These are phyloP conservation scores for Pleurotus eryngii DNA, from an alignment of 768 basidiomycete species.

Conservation along the genomic window DNA sequence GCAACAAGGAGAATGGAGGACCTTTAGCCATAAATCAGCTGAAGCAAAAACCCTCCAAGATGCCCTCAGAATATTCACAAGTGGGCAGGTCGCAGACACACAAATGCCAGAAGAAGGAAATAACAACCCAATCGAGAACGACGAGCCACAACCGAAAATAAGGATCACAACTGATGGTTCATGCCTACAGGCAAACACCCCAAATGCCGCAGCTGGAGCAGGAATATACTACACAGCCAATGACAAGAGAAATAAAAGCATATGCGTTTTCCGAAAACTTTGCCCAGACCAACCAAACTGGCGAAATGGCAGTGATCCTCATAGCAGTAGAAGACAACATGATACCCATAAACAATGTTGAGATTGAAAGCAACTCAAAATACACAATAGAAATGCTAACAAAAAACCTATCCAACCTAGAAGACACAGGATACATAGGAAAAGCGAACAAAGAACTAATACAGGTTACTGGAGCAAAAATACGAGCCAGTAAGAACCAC, in stretches of 20 bases:
- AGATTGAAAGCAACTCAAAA: slow-evolving; percentile 7
- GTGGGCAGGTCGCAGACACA: background rate
- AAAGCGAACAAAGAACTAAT: slow-evolving; percentile 15
- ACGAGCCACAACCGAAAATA: background rate
- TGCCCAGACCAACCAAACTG: slow-evolving; percentile 18
- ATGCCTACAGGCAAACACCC: background rate
- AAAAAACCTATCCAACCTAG: slow-evolving; percentile 14
- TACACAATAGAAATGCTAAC: slow-evolving; percentile 19
- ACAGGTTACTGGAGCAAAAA: background rate
- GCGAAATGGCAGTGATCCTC: slow-evolving; percentile 11
- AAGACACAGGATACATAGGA: slow-evolving; percentile 23
- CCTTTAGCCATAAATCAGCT: background rate
- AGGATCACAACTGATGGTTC: background rate
- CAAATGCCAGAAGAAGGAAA: background rate
- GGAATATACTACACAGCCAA: background rate
- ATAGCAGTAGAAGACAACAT: slow-evolving; percentile 5
- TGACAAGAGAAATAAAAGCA: slow-evolving; percentile 13
- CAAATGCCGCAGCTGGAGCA: background rate
- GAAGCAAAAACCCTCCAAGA: background rate
- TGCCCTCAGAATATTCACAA: background rate
- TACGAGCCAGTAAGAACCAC: slow-evolving; percentile 10
- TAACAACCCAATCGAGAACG: background rate
- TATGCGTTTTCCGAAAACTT: slow-evolving; percentile 7
- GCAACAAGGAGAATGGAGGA: background rate
- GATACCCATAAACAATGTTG: background rate